Conservation (phyloP, 2,329 filamentous ascomycete species). For the Capronia americana region DNA sequence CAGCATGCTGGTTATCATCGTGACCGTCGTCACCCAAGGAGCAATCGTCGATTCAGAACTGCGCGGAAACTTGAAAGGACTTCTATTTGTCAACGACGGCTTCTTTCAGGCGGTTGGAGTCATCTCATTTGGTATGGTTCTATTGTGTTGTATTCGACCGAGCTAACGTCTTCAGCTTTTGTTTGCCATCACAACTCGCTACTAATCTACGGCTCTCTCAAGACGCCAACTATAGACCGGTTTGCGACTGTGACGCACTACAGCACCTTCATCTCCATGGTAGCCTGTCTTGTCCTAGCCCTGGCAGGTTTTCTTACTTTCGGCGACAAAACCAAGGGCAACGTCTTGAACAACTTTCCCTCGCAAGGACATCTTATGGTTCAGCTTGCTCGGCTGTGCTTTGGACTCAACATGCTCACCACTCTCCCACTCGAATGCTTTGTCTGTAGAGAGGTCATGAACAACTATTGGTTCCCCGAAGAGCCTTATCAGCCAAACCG, state of each 20-base stretch:
- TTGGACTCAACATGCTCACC: constrained; percentile 98
- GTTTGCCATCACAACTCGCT: constrained; percentile 93
- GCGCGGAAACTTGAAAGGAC: constrained; percentile 72
- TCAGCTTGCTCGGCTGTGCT: constrained; percentile 91
- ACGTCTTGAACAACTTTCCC: constrained; percentile 98
- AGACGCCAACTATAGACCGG: constrained; percentile 92
- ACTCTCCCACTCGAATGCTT: constrained; percentile 96
- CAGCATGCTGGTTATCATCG: constrained; percentile 88
- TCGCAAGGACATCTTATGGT: constrained; percentile 82
- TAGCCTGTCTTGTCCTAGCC: constrained; percentile 90
- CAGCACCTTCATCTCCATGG: constrained; percentile 85
- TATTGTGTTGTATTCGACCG: constrained; percentile 6
- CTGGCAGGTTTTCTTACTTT: constrained; percentile 91
- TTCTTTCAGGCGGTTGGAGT: constrained; percentile 97
- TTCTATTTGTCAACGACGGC: constrained; percentile 80
- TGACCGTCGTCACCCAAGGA: constrained; percentile 86
- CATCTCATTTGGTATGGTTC: constrained; percentile 84
- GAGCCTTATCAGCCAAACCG: constrained; percentile 81
- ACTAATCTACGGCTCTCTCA: constrained; percentile 93
- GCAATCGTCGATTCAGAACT: constrained; percentile 73
- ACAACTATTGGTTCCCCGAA: constrained; percentile 76
- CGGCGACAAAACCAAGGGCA: constrained; percentile 87
- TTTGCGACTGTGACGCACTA: constrained; percentile 94
- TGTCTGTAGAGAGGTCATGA: constrained; percentile 95
- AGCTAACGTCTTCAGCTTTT: constrained; percentile 57